Conservation (phyloP, 305 asterid genomes). For the Solanum hybrid region DNA sequence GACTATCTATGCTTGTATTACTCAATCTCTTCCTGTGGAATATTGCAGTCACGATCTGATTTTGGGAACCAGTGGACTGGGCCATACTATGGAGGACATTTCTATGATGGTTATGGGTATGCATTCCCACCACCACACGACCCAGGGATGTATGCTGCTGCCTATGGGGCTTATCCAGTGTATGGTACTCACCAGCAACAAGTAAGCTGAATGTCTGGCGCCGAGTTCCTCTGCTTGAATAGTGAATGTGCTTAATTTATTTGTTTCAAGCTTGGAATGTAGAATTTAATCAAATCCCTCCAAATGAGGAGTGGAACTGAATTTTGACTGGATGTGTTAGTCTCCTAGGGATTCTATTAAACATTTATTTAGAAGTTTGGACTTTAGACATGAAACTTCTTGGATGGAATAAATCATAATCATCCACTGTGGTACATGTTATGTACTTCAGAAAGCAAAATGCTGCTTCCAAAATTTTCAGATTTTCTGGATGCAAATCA, state of each 20-base stretch:
- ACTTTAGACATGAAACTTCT: conserved; percentile 35
- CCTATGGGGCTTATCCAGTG: conserved; percentile 70
- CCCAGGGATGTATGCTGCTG: conserved; percentile 61
- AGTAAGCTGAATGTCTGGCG: conserved; percentile 45
- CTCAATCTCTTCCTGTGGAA: not conserved
- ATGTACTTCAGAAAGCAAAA: not conserved
- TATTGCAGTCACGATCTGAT: conserved; percentile 50
- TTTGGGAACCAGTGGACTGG: conserved; percentile 73
- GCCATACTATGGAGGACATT: conserved; percentile 66
- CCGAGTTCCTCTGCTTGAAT: not conserved
- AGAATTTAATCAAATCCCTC: conserved; percentile 22
- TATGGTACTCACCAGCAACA: conserved; percentile 81
- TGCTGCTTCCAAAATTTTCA: conserved; percentile 1
- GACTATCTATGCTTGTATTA: not conserved
- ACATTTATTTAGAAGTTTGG: conserved; percentile 46
- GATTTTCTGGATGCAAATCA: not conserved
- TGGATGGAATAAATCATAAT: conserved; percentile 41
- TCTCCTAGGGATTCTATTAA: conserved; percentile 26
- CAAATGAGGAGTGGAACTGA: conserved; percentile 43
- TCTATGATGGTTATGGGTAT: conserved; percentile 67
- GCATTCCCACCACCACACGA: conserved; percentile 63
- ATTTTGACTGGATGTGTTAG: conserved; percentile 59
- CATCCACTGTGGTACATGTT: conserved; percentile 10
- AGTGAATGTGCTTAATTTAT: conserved; percentile 10
- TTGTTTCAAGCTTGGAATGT: conserved; percentile 19